A percentile compares a stretch with the other conserved stretches of the same genome.
Conservation (phyloP, 2,329 filamentous ascomycete species). For the Akanthomyces lecanii region DNA sequence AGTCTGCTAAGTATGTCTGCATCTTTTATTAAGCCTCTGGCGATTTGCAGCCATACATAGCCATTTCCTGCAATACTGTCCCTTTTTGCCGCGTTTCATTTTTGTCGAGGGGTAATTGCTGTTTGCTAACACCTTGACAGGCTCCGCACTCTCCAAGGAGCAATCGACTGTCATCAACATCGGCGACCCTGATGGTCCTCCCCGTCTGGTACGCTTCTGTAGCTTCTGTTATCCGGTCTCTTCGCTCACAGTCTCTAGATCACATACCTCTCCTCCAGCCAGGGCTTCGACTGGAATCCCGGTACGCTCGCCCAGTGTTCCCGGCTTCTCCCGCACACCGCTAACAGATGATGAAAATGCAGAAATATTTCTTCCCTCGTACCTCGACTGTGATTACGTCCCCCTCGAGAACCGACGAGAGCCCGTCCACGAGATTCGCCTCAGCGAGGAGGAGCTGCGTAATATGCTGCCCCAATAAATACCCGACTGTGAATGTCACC, state of each 20-base stretch:
- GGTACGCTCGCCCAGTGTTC: constrained; percentile 40
- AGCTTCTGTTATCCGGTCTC: not conserved
- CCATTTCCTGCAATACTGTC: not conserved
- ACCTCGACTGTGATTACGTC: constrained; percentile 68
- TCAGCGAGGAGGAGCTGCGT: constrained; percentile 73
- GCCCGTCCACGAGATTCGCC: constrained; percentile 70
- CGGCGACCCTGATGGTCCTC: constrained; percentile 67
- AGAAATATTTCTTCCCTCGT: constrained; percentile 80
- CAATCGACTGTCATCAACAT: constrained; percentile 80
- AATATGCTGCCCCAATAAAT: constrained; percentile 59
- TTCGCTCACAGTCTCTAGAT: constrained; percentile 47
- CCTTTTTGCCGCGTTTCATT: not conserved
- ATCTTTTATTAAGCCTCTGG: not conserved
- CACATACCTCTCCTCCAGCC: constrained; percentile 72
- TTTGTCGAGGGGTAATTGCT: not conserved
- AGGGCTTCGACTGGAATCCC: constrained; percentile 81
- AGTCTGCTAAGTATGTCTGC: constrained; percentile 54
- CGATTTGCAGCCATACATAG: no score
- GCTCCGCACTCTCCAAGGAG: constrained; percentile 66
- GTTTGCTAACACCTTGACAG: constrained; percentile 36
- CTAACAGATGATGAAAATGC: constrained; percentile 2
- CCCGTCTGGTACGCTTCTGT: constrained; percentile 56
- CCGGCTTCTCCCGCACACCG: constrained; percentile 4
- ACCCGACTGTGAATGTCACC: not conserved
- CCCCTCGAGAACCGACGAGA: constrained; percentile 73